Evolutionary conservation across 2,329 filamentous ascomycete genomes (phyloP).

Genomic region (Verticillium isaacii): DNA sequence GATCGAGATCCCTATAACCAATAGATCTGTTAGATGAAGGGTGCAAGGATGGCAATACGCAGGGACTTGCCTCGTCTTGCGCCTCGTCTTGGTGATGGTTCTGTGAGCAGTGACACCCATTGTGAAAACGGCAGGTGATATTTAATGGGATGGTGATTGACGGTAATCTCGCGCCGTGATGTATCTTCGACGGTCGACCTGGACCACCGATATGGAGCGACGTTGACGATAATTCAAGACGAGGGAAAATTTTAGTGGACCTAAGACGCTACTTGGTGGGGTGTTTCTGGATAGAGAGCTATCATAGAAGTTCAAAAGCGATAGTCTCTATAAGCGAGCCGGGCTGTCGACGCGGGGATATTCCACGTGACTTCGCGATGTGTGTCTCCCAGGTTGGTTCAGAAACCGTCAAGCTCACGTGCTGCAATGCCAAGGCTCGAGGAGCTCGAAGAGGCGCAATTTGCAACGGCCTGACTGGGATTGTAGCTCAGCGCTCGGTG

Average conservation of each 20-base stretch:
- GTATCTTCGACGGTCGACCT: background rate
- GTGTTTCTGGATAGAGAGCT: background rate
- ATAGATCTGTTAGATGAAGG: slow-evolving; percentile 30
- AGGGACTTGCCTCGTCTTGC: slow-evolving; percentile 57
- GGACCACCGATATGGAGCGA: background rate
- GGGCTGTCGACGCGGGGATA: background rate
- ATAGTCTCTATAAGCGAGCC: background rate
- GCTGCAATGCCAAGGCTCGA: background rate
- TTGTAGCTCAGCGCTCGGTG: background rate
- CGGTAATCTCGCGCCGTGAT: background rate
- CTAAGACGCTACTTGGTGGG: background rate
- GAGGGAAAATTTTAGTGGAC: background rate
- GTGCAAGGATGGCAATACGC: slow-evolving; percentile 19
- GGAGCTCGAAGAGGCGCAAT: background rate
- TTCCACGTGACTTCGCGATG: background rate
- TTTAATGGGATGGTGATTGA: background rate
- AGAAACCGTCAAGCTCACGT: background rate
- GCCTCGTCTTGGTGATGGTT: slow-evolving; percentile 70
- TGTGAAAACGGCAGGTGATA: slow-evolving; percentile 16
- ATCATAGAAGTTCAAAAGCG: background rate
- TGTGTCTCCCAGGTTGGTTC: background rate
- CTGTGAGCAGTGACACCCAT: slow-evolving; percentile 68
- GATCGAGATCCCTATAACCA: slow-evolving; percentile 76
- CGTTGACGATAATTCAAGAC: background rate
- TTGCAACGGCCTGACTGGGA: background rate